Evolutionary conservation across 2,329 filamentous ascomycete species (phyloP), one percentile per base, ranked within the genome.

Genomic region (Leptographium procerum): DNA sequence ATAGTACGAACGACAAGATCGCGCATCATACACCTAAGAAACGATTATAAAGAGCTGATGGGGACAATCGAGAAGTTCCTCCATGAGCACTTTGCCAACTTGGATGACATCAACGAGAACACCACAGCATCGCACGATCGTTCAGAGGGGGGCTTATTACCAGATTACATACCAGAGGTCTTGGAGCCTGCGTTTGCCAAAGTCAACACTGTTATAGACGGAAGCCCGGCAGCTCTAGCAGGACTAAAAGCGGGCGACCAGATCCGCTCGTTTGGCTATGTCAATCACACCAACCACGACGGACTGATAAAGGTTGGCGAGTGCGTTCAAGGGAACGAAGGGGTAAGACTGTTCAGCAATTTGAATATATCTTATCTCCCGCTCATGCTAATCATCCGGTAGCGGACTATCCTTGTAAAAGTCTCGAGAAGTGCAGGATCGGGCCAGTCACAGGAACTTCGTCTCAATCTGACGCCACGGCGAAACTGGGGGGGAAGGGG

Each of bases 1-100:
- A 29, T 66, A 95, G 89, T 99, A 69, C 89, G 94, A 61, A 96
- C 90, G n/a, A 96, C 91, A 43, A 82, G 94, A 71, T 83, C 91
- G 31, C 85, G 89, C 61, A 96, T 99, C 65, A 94, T 97, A 64
- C 80, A 86, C 64, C 79, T 97, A 45, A 86, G 88, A 63, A 97
- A 96, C 69, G 94, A 99, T 72, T 92, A 96, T 75, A 96, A 95
- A 69, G 84, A 85, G 45, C 74, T 96, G 50, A 96, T 97, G 91
- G 74, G 74, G 59, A 77, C 80, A 60, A 86, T 97, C 65, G 94
- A 97, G 71, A 86, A 86, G 67, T 85, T 85, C 52, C 80, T 99
- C n/a, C 90, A 97, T 69, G 85, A 88, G 64, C 88, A 94, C 69
- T 96, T 97, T 70, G 91, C 90, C n/a, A 83, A 75, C 61, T 70